Percentiles rank a stretch among this genome's conserved stretches.
Evolutionary conservation across 106 monocot species (phyloP).

Genomic region (Allium cepa): DNA sequence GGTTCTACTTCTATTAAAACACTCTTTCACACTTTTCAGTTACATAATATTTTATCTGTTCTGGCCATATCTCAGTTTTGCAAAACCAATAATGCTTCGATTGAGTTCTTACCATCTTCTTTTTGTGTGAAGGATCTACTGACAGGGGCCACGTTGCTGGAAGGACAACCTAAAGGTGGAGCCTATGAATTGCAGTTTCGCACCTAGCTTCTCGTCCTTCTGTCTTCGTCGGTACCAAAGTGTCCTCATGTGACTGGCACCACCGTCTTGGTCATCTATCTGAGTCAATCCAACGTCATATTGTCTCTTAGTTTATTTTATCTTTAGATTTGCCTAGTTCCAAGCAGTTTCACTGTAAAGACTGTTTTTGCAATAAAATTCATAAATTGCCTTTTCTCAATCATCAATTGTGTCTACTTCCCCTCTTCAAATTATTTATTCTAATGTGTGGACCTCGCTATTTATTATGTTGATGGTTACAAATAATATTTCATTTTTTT

Average conservation of each 20-base stretch:
- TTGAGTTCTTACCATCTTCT: neutral
- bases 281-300: neutral
- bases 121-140: neutral
- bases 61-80: too few species aligned
- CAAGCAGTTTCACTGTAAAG: neutral
- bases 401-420: neutral
- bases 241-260: neutral
- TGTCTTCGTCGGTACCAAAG: neutral
- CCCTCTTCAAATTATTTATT: neutral
- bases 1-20: too few species aligned
- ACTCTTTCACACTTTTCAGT: too few species aligned
- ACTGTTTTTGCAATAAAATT: slow-evolving; percentile 7
- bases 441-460: slow-evolving; percentile 1
- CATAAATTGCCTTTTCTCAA: slow-evolving; percentile 1
- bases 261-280: neutral
- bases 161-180: neutral
- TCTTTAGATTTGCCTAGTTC: too few species aligned
- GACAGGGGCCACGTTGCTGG: neutral
- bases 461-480: slow-evolving; percentile 6
- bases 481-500: slow-evolving; percentile 9
- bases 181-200: neutral
- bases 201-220: neutral
- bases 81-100: too few species aligned
- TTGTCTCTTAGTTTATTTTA: too few species aligned
- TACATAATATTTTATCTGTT: too few species aligned